Percentiles rank a stretch among this genome's conserved stretches.
Evolutionary conservation across 2,329 filamentous ascomycete species (phyloP).

Genomic region (Scedosporium apiospermum): DNA sequence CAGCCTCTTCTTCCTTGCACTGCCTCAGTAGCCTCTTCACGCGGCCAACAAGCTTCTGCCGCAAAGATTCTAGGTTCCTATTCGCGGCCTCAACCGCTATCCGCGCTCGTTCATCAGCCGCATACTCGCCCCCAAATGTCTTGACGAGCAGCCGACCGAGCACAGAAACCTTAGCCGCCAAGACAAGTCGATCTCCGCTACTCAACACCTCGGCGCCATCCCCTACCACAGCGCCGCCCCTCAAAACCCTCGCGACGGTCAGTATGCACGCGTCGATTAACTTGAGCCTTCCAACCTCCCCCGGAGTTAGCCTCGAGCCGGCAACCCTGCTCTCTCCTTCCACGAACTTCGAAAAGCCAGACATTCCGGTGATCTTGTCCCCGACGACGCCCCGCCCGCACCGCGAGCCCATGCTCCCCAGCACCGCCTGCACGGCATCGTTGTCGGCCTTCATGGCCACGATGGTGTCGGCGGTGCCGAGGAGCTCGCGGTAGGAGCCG

Average conservation of each 20-base stretch:
- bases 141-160: slow-evolving; percentile 68
- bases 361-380: slow-evolving; percentile 51
- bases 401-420: slow-evolving; percentile 62
- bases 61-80: slow-evolving; percentile 52
- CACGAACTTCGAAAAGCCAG: slow-evolving; percentile 28
- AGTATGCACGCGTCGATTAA: slow-evolving; percentile 43
- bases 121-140: slow-evolving; percentile 46
- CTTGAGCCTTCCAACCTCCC: slow-evolving; percentile 32
- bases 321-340: slow-evolving; percentile 16
- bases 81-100: slow-evolving; percentile 48
- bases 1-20: slow-evolving; percentile 38
- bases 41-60: slow-evolving; percentile 53
- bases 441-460: slow-evolving; percentile 79
- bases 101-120: slow-evolving; percentile 21
- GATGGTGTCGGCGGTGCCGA: slow-evolving; percentile 90
- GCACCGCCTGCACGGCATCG: slow-evolving; percentile 58
- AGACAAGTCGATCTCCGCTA: slow-evolving; percentile 40
- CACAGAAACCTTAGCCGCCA: slow-evolving; percentile 64
- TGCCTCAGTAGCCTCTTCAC: slow-evolving; percentile 62
- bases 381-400: slow-evolving; percentile 68
- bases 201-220: slow-evolving; percentile 16
- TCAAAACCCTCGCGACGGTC: slow-evolving; percentile 38
- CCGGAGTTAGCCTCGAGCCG: slow-evolving; percentile 17
- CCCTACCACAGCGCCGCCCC: slow-evolving; percentile 19
- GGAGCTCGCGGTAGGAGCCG: slow-evolving; percentile 72